Base-by-base conservation (phyloP, 768 basidiomycete species). In the Tylopilus rubrobrunneus region DNA sequence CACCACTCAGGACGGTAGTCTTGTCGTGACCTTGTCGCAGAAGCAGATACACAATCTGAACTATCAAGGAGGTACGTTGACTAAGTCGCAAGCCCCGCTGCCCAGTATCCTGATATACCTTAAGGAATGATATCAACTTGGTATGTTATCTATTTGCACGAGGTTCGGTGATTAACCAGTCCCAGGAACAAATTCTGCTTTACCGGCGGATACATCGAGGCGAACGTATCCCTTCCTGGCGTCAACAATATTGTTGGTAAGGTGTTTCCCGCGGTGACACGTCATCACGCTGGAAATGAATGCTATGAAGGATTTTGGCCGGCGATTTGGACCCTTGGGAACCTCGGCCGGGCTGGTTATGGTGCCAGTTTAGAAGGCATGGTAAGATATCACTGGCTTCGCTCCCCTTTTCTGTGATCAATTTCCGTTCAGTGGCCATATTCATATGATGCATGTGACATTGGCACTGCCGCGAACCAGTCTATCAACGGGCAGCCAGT, bases 161-260 rank as follows among this genome's bases (percentile, higher is more conserved):
- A 43, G 48, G 15, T 42, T 48, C 46, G 5, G 48, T 17, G 42
- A 41, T 43, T 65, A 29, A 66, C 15, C 45, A 25, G 7, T 19
- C n/a, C 11, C 54, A 82, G 82, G 88, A 93, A 93, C 70, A 92
- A 93, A 70, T 87, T 96, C 56, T 95, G 89, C 68, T 93, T 92
- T 70, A 89, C 88, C 14, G 89, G 87, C 25, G 91, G 92, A 25
- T 81, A 86, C 52, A 77, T 92, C 48, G 87, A 90, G 64, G 67
- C 77, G 1, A 77, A 71, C 9, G 83, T 88, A 9, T 75, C 78
- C 17, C 75, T 90, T 12, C 88, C 88, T 23, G 87, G 87, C 8
- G 73, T 78, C 17, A 83, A 79, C 59, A 81, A 84, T 59, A 74
- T 92, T 31, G 71, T 81, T 19, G 84, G 82, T 52, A 50, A 56